Conservation (phyloP, 176 grass and related monocot species). For the Pontederia crassipes region DNA sequence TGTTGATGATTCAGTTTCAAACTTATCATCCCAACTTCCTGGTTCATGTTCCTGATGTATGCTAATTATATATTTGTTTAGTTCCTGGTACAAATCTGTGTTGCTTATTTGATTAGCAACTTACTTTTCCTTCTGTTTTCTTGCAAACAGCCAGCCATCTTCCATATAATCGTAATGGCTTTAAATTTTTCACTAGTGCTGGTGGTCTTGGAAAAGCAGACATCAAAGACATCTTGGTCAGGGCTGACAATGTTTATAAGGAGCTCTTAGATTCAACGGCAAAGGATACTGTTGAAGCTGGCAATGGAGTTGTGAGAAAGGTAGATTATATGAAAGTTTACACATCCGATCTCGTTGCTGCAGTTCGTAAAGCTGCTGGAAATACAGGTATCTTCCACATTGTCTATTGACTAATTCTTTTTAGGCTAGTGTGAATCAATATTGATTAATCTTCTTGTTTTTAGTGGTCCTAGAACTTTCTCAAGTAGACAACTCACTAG, state of each 20-base stretch:
- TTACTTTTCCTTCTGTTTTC: not conserved
- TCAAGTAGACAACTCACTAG: too few species aligned
- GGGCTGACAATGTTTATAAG: slow-evolving; percentile 48
- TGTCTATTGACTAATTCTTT: not conserved
- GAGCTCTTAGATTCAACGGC: slow-evolving; percentile 32
- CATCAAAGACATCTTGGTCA: slow-evolving; percentile 79
- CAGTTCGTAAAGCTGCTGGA: slow-evolving; percentile 78
- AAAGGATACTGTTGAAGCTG: slow-evolving; percentile 32
- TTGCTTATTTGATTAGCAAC: not conserved
- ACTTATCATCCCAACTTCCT: too few species aligned
- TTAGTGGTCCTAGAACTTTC: not conserved
- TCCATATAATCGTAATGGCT: slow-evolving; percentile 91
- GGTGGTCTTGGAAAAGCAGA: slow-evolving; percentile 87
- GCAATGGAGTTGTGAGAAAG: slow-evolving; percentile 32
- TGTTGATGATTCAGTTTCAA: too few species aligned
- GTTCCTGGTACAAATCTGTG: too few species aligned
- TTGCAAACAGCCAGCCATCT: slow-evolving; percentile 83
- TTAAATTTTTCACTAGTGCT: slow-evolving; percentile 92
- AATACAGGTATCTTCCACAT: slow-evolving; percentile 41
- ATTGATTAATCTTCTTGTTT: slow-evolving; percentile 1
- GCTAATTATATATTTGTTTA: not conserved
- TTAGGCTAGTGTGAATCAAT: not conserved
- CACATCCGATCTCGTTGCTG: slow-evolving; percentile 67
- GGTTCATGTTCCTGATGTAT: too few species aligned
- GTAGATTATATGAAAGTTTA: slow-evolving; percentile 97